Evolutionary conservation across 495 filamentous ascomycete genomes (phyloP), one percentile per base, ranked within the genome.

Genomic region (Schizothecium vesticola): DNA sequence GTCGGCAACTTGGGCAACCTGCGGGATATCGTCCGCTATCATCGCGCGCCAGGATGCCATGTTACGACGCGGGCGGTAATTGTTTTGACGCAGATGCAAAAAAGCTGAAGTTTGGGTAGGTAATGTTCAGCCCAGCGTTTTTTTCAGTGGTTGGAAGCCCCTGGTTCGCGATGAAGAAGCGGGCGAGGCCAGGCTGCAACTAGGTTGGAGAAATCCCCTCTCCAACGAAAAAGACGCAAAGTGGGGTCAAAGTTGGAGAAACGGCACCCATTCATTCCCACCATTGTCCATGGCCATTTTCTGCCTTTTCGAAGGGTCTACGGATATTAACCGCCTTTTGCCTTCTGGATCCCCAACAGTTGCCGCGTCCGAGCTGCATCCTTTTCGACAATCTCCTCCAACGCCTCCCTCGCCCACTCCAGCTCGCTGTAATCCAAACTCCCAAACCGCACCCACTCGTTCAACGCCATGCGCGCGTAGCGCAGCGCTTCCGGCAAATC

Each of bases 391-490:
- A 21, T 36, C 25, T 65, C 63, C 9, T 68, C 55, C 4, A 74
- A 31, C 11, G 77, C 69, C 23, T 70, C 64, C 56, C 72, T 66
- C 56, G 79, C 72, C 3, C 67, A 69, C 33, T 76, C 78, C 11
- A 78, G 28, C 26, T 73, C 67, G 22, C 74, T 68, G 16, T 74
- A 65, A 66, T 80, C 79, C 3, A 77, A 74, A 25, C 79, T 79
- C 10, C 77, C 79, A n/a, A 78, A 72, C 66, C 56, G 71, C 13
- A 71, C 67, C 78, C 78, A 80, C 1, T 71, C 70, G 31, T 80
- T 76, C 55, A 82, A 51, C 19, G 79, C 75, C 75, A 79, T 76
- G 21, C 77, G 69, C 1, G 76, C 79, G 56, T 81, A 79, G 56
- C 75, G 71, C 9, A 71, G 73, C 6, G 77, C 81, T 7, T 76